Evolutionary conservation across 2,329 filamentous ascomycete genomes (phyloP), one percentile per base, ranked within the genome.

Genomic region (Trichoderma polysporum): DNA sequence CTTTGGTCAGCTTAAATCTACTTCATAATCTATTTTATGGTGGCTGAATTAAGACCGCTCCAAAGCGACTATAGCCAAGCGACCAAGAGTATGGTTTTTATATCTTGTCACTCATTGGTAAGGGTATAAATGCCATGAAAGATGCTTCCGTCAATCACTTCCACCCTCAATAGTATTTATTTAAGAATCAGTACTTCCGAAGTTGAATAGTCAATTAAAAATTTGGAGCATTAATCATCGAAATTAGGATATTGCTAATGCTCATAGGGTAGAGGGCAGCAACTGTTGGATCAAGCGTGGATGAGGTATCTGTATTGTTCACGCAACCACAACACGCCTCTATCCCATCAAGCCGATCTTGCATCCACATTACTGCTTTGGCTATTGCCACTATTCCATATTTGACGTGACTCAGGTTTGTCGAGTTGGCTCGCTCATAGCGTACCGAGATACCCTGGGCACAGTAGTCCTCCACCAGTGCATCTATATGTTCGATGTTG

Each of bases 361-460:
- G 64, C 17, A 71, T 39, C 71, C 71, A 72, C 4, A 45, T 45
- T 4, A 70, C 27, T 1, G 67, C 70, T 15, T 60, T 60, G 13
- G 66, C 49, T 3, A 66, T 66, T 1, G 57, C 70, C 3, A 72
- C 5, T n/a, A 70, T 17, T 2, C 65, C 71, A 19, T 69, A 56
- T 2, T 50, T 69, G 15, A 56, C 68, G 68, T 85, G 83, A 1
- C 76, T 76, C 22, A 63, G 13, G 3, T 45, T 37, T 0, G 82
- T 79, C n/a, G 79, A 70, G 4, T 72, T 74, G 68, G 84, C 82
- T 3, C 81, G 76, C 66, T 80, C 74, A 67, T 84, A 84, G 15
- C 77, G 71, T 22, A 85, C 78, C 2, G 74, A 76, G 1, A 76
- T 79, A 3, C 80, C 80, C 5, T 71, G 73, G 0, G 66, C 69